Evolutionary conservation across 2,329 filamentous ascomycete species (phyloP).

Genomic region (Pleurostoma richardsiae): DNA sequence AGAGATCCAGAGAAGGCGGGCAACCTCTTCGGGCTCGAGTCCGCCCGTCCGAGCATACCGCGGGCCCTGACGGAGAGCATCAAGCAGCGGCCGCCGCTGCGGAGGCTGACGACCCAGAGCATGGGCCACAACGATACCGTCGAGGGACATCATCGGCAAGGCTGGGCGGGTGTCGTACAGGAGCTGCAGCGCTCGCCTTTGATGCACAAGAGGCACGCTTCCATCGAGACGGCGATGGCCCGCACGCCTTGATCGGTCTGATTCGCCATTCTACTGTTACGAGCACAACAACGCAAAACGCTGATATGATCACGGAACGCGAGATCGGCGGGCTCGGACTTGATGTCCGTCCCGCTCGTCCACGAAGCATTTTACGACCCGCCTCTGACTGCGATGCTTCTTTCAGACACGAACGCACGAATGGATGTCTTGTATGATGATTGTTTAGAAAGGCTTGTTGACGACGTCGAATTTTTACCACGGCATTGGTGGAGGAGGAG

Average conservation of each 20-base stretch:
- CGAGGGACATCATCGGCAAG: constrained; percentile 41
- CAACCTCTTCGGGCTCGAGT: constrained; percentile 14
- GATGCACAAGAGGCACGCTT: constrained; percentile 58
- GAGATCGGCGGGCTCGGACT: too few relatives aligned
- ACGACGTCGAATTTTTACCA: too few relatives aligned
- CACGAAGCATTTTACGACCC: too few relatives aligned
- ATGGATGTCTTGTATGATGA: too few relatives aligned
- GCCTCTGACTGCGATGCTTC: too few relatives aligned
- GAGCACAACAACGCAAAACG: too few relatives aligned
- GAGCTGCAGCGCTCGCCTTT: constrained; percentile 57
- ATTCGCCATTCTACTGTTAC: too few relatives aligned
- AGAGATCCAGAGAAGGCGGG: constrained; percentile 23
- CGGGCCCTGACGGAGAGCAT: constrained; percentile 38
- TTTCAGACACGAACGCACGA: too few relatives aligned
- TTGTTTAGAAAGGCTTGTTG: too few relatives aligned
- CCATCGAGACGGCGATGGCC: constrained; percentile 54
- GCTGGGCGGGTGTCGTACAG: constrained; percentile 59
- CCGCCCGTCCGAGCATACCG: constrained; percentile 26
- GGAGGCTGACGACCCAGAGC: constrained; percentile 48
- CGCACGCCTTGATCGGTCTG: constrained; percentile 22
- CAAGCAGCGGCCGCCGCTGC: constrained; percentile 40
- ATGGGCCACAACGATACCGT: constrained; percentile 47
- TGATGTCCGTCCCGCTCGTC: too few relatives aligned
- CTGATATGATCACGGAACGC: too few relatives aligned
- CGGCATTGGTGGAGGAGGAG: too few relatives aligned